Base-by-base conservation (phyloP, 345 rosid species). In the Salix udensis region DNA sequence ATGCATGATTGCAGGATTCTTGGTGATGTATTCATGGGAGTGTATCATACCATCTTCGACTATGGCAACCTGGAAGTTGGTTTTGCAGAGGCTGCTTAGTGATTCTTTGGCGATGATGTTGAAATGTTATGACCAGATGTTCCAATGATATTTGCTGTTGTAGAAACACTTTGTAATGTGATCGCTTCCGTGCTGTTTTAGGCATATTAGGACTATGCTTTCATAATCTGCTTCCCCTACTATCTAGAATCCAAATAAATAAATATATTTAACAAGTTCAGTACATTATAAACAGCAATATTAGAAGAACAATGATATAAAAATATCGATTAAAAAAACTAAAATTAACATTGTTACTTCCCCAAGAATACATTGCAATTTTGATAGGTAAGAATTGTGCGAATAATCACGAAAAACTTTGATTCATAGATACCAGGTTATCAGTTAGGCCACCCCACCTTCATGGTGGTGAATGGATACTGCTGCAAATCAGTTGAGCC, bases 21-120 rank as follows among this genome's bases (percentile, higher is more conserved):
- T 44, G 97, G 97, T 24, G 96, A 94, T 68, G 78, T 90, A 30
- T 94, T 94, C 80, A 90, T 92, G 96, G 92, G 94, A 68, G 98
- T 74, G 9, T 94, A 94, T 66, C 97, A 92, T 77, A 94, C 90
- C 0, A 85, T 94, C 6, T 92, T 94, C 67, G 97, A 90, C 85
- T 91, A 31, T 6, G 88, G 91, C 4, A 79, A 89, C 73, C 93
- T 89, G 2, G 81, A 80, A 78, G 67, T 91, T 7, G 96, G 94
- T 52, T 91, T 92, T 74, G 97, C 94, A 5, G 83, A 84, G 81
- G 90, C 91, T 74, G 89, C 84, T 26, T 90, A 85, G 67, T 7
- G 7, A 46, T 21, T 53, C 12, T 46, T 58, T 18, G 21, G 30
- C 12, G 12, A 23, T 7, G 42, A 36, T 26, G 48, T 18, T 62